phyloP scores from a whole-genome alignment of 2,329 filamentous ascomycete genomes.

The Apiospora marii region DNA sequence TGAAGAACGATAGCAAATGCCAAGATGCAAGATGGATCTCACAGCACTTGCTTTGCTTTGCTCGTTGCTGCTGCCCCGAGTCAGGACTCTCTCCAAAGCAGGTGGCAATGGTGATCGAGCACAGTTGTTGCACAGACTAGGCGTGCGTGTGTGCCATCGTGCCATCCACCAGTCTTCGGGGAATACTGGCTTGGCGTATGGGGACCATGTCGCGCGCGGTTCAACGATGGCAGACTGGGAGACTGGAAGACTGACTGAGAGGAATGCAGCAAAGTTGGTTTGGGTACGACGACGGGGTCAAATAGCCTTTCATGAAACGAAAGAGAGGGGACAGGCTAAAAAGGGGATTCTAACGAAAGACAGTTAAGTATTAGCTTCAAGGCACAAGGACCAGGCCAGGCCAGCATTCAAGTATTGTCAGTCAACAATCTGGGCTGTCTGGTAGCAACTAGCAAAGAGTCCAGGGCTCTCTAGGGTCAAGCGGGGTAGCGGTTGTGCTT shows the following conservation, averaged over 20 bases:
- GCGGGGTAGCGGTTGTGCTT: neutral
- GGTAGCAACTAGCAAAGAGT: neutral
- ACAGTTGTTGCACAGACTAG: neutral
- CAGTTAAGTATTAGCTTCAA: neutral
- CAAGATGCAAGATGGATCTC: neutral
- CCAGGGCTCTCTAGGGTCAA: neutral
- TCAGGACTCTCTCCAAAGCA: neutral
- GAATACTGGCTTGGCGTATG: neutral
- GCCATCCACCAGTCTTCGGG: neutral
- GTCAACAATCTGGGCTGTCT: too few relatives aligned
- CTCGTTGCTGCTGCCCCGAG: neutral
- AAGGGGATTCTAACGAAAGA: neutral
- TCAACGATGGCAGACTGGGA: neutral
- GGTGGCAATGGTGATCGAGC: neutral
- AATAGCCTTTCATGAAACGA: slow-evolving; percentile 9
- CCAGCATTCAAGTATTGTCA: neutral
- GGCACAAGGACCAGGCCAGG: neutral
- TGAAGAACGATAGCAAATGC: neutral
- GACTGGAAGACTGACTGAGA: too few relatives aligned
- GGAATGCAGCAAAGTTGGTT: neutral
- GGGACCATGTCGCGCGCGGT: neutral
- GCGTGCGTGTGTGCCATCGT: neutral
- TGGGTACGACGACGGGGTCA: neutral
- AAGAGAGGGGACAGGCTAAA: slow-evolving; percentile 10
- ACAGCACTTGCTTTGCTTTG: neutral